Conservation (phyloP, 2,329 filamentous ascomycete species). For the Beauveria brongniartii region DNA sequence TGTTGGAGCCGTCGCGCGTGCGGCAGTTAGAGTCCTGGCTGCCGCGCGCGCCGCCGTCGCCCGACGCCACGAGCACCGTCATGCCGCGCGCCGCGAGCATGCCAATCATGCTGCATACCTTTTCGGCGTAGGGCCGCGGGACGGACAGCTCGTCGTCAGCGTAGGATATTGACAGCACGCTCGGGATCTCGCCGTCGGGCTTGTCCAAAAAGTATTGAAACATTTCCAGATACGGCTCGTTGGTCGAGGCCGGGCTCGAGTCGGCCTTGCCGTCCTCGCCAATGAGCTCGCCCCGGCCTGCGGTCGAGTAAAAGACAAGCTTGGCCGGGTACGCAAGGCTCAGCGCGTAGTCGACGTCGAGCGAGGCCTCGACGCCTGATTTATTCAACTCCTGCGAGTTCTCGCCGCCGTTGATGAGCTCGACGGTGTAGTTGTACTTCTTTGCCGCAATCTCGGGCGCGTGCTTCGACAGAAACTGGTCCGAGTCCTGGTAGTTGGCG, state of each 20-base stretch:
- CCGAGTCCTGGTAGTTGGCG: slow-evolving; percentile 35
- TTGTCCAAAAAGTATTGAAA: slow-evolving; percentile 41
- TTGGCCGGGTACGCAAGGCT: slow-evolving; percentile 36
- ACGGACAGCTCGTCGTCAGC: slow-evolving; percentile 50
- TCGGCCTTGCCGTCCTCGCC: slow-evolving; percentile 28
- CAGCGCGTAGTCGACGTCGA: slow-evolving; percentile 43
- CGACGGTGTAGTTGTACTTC: slow-evolving; percentile 32
- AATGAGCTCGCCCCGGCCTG: slow-evolving; percentile 35
- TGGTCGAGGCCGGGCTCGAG: slow-evolving; percentile 26
- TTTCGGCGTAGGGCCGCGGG: slow-evolving; percentile 40
- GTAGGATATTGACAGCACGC: slow-evolving; percentile 50
- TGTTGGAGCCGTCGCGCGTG: slow-evolving; percentile 50
- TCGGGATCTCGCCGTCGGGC: slow-evolving; percentile 38
- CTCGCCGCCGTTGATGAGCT: slow-evolving; percentile 34
- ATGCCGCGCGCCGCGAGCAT: slow-evolving; percentile 45
- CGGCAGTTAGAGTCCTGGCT: slow-evolving; percentile 43
- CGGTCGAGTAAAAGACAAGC: slow-evolving; percentile 37
- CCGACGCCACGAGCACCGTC: slow-evolving; percentile 41
- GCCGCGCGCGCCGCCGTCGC: slow-evolving; percentile 41
- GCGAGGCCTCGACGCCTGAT: slow-evolving; percentile 36
- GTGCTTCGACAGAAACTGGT: slow-evolving; percentile 29
- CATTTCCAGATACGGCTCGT: slow-evolving; percentile 51
- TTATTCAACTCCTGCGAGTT: slow-evolving; percentile 31
- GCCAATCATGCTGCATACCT: slow-evolving; percentile 45
- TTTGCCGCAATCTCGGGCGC: slow-evolving; percentile 28